Evolutionary conservation across 371 early-diverging fungal species (phyloP).

Genomic region (Apophysomyces sp.): DNA sequence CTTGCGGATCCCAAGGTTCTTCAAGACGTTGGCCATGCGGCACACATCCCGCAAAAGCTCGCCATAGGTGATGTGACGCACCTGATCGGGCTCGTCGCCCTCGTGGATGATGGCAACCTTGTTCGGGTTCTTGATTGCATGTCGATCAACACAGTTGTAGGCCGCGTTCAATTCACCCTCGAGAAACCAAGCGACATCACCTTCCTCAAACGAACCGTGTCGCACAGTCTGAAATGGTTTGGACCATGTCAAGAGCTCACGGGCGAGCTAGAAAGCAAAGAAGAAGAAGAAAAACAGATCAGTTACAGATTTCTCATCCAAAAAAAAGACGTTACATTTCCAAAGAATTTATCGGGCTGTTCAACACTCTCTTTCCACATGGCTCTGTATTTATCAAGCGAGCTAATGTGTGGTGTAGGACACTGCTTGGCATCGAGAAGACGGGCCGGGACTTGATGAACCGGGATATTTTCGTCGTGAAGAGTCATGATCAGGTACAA

Average conservation of each 20-base stretch:
- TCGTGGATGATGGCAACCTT: slow-evolving; percentile 86
- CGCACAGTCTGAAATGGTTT: slow-evolving; percentile 72
- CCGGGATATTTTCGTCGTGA: slow-evolving; percentile 12
- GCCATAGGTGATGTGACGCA: slow-evolving; percentile 78
- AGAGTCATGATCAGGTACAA: not conserved
- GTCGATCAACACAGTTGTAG: slow-evolving; percentile 97
- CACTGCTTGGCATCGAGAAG: slow-evolving; percentile 45
- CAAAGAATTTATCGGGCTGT: slow-evolving; percentile 84
- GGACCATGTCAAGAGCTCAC: slow-evolving; percentile 73
- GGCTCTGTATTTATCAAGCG: slow-evolving; percentile 75
- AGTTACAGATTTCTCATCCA: not conserved
- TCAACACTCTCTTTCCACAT: slow-evolving; percentile 80
- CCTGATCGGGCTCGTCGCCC: slow-evolving; percentile 82
- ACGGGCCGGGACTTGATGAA: slow-evolving; percentile 57
- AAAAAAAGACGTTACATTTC: slow-evolving; percentile 56
- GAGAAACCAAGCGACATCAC: slow-evolving; percentile 91
- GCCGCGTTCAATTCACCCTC: slow-evolving; percentile 93
- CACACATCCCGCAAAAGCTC: slow-evolving; percentile 82
- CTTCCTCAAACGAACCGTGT: slow-evolving; percentile 66
- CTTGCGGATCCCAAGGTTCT: slow-evolving; percentile 78
- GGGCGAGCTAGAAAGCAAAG: slow-evolving; percentile 54
- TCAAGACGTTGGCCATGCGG: slow-evolving; percentile 80
- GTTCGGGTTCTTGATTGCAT: slow-evolving; percentile 71
- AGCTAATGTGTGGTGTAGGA: slow-evolving; percentile 70
- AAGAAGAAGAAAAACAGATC: slow-evolving; percentile 1